Evolutionary conservation across 2,329 filamentous ascomycete species (phyloP), one percentile per base, ranked within the genome.

Genomic region (Colletotrichum somersetense): DNA sequence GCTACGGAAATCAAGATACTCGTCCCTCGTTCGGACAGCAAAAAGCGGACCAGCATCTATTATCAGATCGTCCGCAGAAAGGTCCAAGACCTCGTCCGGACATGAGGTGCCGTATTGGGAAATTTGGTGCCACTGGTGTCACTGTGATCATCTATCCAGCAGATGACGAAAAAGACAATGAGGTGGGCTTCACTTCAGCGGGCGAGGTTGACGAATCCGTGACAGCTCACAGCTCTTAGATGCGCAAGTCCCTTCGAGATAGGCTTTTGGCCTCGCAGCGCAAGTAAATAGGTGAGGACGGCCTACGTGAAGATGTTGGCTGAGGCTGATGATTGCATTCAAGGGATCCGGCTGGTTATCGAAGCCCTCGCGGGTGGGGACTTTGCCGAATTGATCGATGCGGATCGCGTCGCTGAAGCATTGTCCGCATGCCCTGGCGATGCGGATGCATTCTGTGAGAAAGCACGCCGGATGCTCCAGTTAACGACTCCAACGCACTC

Each of bases 311-410:
- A 7, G 30, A 40, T 1, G 10, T n/a, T 3, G 10, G 10, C 5
- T 18, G 10, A 16, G 8, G n/a, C 56, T 67, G 18, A 71, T 40
- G 1, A 23, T 14, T 42, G 30, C 10, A 30, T 30, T 6, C 40
- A 26, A 77, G 76, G 75, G 5, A 63, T 80, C 23, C 76, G 79
- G 30, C 75, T 79, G 33, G 55, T 83, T 18, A 75, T 71, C 12
- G 61, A 72, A 42, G 61, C 66, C 16, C 33, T 72, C 14, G 42
- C 30, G 3, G 66, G 46, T 2, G 66, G 66, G 14, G 14, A 59
- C 4, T 70, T 72, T 61, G 70, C 59, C 10, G 18, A 42, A n/a
- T n/a, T 58, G 3, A 48, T 65, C 10, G 55, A 71, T n/a, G 66
- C 66, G 8, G 35, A 5, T 4, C 12, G 14, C 6, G 23, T 63